These are phyloP conservation scores for Hymenoscyphus linearis DNA, from an alignment of 2,329 filamentous ascomycete genomes.

Conservation along the genomic window DNA sequence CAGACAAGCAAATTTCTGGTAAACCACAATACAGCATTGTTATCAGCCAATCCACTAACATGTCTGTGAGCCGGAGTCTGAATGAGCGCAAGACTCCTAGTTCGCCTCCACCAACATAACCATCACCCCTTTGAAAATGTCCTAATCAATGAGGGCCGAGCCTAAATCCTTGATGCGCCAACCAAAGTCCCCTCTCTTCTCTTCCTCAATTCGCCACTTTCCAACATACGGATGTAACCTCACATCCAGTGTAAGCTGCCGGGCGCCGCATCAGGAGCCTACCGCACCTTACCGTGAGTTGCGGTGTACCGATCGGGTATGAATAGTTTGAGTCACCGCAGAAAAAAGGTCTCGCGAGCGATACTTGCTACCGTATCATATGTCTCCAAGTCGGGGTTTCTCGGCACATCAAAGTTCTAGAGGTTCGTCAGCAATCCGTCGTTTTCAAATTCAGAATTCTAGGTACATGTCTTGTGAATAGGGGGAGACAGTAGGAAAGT, in stretches of 20 bases:
- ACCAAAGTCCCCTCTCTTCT: neutral
- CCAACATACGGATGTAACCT: neutral
- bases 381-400: neutral
- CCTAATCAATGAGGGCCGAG: neutral
- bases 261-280: neutral
- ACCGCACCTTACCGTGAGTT: neutral
- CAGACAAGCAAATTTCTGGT: neutral
- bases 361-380: neutral
- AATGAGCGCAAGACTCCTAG: neutral
- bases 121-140: neutral
- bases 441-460: neutral
- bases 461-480: neutral
- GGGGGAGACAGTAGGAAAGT: neutral
- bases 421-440: neutral
- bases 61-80: neutral
- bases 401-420: neutral
- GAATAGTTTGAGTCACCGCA: neutral
- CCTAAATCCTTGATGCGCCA: neutral
- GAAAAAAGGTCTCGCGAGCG: neutral
- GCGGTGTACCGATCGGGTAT: neutral
- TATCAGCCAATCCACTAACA: neutral
- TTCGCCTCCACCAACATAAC: neutral
- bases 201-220: neutral
- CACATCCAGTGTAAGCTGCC: neutral
- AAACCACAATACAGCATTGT: neutral